Base-by-base conservation (phyloP, 495 filamentous ascomycete genomes). In the Aspergillus sparsus region DNA sequence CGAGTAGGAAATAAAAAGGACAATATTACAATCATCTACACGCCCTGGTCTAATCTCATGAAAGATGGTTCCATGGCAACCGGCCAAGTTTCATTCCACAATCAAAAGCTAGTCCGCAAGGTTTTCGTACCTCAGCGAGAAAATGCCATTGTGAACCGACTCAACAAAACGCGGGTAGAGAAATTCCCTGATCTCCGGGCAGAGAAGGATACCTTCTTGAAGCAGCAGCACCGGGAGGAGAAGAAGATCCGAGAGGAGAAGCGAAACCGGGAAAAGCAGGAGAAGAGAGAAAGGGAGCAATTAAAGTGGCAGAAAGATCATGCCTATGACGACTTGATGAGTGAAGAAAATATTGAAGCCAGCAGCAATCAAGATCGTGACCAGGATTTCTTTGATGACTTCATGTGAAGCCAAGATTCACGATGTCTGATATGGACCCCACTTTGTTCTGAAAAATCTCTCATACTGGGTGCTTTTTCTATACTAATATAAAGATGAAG, bases 31-130 rank as follows among this genome's bases (percentile, higher is more conserved):
- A 76, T 98, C 57, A 93, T 98, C 65, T 98, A 98, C 75, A 98
- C 94, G 3, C 95, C 94, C 16, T 98, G 95, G 95, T 89, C 91
- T 42, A 98, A 98, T 69, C 86, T 98, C 6, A 87, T 89, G 72
- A 98, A 98, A 70, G 90, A 94, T 65, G 93, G 92, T n/a, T 88
- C 85, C 66, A 98, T 98, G 94, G 92, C 91, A 5, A 87, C 86
- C 4, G 94, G 94, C 21, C 94, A 98, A 72, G 94, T 98, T 52
- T 87, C 90, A 44, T 98, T 97, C 77, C 91, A 96, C 66, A 93
- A 97, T 73, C 83, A 79, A n/a, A 88, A 88, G 68, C 57, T 90
- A 74, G 93, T 96, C 65, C 92, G 89, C 71, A 86, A 86, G 58
- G 77, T 94, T 57, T 84, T 94, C 34, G 85, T 97, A 9, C 67